Base-by-base conservation (phyloP, 116 monocot species). In the Phalaenopsis hybrid region DNA sequence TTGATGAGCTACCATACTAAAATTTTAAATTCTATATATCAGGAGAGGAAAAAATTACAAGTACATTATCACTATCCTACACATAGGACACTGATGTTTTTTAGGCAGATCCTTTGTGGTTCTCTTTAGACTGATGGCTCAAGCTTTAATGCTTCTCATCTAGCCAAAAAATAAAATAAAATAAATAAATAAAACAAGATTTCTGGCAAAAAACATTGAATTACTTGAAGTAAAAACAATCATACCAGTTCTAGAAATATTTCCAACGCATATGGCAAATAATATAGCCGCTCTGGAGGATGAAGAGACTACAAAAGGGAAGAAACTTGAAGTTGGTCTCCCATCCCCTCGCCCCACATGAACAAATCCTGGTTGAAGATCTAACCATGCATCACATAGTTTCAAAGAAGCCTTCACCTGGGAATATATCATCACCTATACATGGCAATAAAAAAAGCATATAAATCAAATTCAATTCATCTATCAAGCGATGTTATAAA, bases 361-460 rank as follows among this genome's bases (percentile, higher is more conserved):
- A 51, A 88, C 85, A 86, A 95, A 93, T 75, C 95, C 99, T 81
- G 82, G 79, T 90, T 95, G 93, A 86, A 99, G 92, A 85, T 99
- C 94, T 63, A 99, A 81, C 92, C 88, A 91, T 15, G 88, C 92
- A 87, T 99, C 99, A 84, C 85, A 81, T 75, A 99, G 57, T 41
- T 74, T 80, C 77, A 99, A 31, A 80, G 86, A 85, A 75, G 95
- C 99, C 87, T 92, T 95, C 77, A 99, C 95, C 91, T 93, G 91
- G 37, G 99, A 99, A 82, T 92, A 93, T 58, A 99, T 68, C 82
- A 89, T 89, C 44, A 95, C 94, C 99, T 98, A 80, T 17, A 84
- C 12, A 84, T 33, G 4, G 7, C 83, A 77, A 77, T 21, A 77
- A 51, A 51, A 13, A 77, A 48, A 80, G 75, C 78, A 11, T 75